Evolutionary conservation across 2,329 filamentous ascomycete species (phyloP), one percentile per base, ranked within the genome.

Genomic region (Neonectria faginata): DNA sequence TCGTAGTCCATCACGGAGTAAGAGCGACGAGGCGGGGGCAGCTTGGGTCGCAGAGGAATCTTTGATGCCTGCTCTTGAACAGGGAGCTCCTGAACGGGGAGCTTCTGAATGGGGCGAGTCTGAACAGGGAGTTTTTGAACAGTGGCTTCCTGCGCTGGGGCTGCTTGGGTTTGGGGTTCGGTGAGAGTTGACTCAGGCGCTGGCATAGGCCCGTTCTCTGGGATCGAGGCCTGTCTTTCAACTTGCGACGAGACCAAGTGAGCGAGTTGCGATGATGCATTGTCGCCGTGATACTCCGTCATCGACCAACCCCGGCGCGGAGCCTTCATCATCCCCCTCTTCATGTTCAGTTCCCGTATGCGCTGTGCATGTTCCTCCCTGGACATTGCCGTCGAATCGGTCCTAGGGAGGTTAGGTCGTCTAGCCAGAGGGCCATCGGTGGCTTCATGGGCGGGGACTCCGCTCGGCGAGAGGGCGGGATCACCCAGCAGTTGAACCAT

Each of bases 1-100:
- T 88, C 86, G 60, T 85, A 84, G 75, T 88, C 85, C 73, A 84
- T 88, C n/a, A 88, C 84, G 9, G 86, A 88, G 75, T 88, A 87
- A 11, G 86, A 88, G 29, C 86, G 82, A 25, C 83, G 84, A 11
- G 85, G 85, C 16, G 82, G 78, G 10, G 81, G 80, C 33, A 85
- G 73, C 57, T 79, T 79, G 22, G 77, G 78, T 51, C 77, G 70
- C 18, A 59, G 68, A 25, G 74, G 66, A 16, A 77, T 66, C 29
- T 75, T 73, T 8, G 66, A 57, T 39, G 64, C 65, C 59, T 76
- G 64, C 16, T 70, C 62, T 55, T 71, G 51, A 18, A 55, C 52
- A 36, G 66, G 64, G 9, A 42, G 39, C 39, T 41, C 16, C n/a
- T 18, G 16, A 14, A 18, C 39, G n/a, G 33, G 33, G 33, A 16